phyloP scores from a whole-genome alignment of 2,329 filamentous ascomycete species.

The Calonectria pseudoturangicola region DNA sequence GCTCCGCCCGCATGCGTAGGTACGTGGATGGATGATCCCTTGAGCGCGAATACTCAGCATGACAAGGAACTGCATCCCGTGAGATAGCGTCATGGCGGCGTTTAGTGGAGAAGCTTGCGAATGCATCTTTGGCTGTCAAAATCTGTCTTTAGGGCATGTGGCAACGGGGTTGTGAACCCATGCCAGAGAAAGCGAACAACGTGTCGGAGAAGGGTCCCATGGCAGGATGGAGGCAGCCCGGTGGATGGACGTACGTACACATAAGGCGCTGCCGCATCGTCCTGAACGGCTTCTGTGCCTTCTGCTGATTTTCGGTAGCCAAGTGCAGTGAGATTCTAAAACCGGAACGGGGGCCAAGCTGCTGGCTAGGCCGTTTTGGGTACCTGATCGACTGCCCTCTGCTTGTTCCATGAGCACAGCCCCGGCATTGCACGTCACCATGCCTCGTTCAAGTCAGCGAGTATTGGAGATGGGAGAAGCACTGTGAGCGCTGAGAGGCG shows the following conservation, averaged over 20 bases:
- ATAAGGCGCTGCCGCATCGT: slow-evolving; percentile 4
- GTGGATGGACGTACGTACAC: slow-evolving; percentile 20
- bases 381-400: slow-evolving; percentile 31
- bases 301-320: slow-evolving; percentile 20
- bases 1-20: slow-evolving; percentile 11
- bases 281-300: slow-evolving; percentile 8
- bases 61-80: slow-evolving; percentile 34
- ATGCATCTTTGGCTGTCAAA: slow-evolving; percentile 18
- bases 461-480: slow-evolving; percentile 18
- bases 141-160: background rate
- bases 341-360: slow-evolving; percentile 35
- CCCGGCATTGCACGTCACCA: slow-evolving; percentile 54
- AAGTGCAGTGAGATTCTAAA: slow-evolving; percentile 38
- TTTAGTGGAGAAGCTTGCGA: slow-evolving; percentile 40
- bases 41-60: slow-evolving; percentile 14
- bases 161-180: slow-evolving; percentile 13
- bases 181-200: slow-evolving; percentile 13
- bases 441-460: slow-evolving; percentile 49
- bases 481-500: slow-evolving; percentile 27
- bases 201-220: slow-evolving; percentile 8
- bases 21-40: slow-evolving; percentile 25
- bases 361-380: slow-evolving; percentile 29
- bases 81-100: slow-evolving; percentile 38
- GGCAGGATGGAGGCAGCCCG: slow-evolving; percentile 24
- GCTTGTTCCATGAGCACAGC: slow-evolving; percentile 50